A percentile compares a stretch with the other conserved stretches of the same genome.
Conservation (phyloP, 129 eudicot species). For the Pseudognaphalium luteoalbum region DNA sequence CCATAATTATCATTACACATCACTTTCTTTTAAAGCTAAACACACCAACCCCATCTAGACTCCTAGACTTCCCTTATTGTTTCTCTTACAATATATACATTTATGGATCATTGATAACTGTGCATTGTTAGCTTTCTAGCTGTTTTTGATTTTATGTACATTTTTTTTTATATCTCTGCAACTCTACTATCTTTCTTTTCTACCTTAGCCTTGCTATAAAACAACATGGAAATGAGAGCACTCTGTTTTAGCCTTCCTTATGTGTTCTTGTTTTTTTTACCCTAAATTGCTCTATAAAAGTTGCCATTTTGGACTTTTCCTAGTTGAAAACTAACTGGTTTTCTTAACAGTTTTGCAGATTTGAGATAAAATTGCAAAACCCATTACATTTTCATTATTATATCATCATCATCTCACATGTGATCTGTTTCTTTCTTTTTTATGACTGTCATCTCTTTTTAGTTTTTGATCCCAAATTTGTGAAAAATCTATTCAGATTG, state of each 20-base stretch:
- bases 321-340: slow-evolving; percentile 29
- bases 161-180: slow-evolving; percentile 26
- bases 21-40: slow-evolving; percentile 28
- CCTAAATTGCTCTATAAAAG: slow-evolving; percentile 16
- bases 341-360: slow-evolving; percentile 18
- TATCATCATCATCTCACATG: slow-evolving; percentile 30
- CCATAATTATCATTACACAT: slow-evolving; percentile 29
- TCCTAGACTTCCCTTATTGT: slow-evolving; percentile 18
- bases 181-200: slow-evolving; percentile 33
- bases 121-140: slow-evolving; percentile 37
- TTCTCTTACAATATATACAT: slow-evolving; percentile 28
- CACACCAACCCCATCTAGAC: slow-evolving; percentile 27
- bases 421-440: slow-evolving; percentile 13
- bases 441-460: slow-evolving; percentile 7
- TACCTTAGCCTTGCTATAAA: slow-evolving; percentile 52
- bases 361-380: slow-evolving; percentile 22
- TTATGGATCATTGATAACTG: slow-evolving; percentile 43
- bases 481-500: slow-evolving; percentile 16
- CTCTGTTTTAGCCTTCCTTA: slow-evolving; percentile 25
- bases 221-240: slow-evolving; percentile 30
- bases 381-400: slow-evolving; percentile 25
- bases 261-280: slow-evolving; percentile 18
- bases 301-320: slow-evolving; percentile 31
- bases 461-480: slow-evolving; percentile 21
- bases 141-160: slow-evolving; percentile 18